phyloP scores from a whole-genome alignment of 768 basidiomycete species.

The Naganishia vaughanmartiniae region DNA sequence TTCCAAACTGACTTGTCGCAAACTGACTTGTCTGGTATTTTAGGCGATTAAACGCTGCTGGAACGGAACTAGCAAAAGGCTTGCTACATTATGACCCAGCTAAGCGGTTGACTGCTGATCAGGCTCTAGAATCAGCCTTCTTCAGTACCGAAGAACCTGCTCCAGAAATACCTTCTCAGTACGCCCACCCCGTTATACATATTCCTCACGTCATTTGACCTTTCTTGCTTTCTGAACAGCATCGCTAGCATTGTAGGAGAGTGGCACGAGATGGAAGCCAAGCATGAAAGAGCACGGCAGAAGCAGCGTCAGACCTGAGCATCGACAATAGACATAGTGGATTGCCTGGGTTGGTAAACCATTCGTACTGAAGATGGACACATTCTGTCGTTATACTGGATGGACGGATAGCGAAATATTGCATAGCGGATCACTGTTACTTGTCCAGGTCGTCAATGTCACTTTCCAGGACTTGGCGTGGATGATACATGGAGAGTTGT shows the following conservation, averaged over 20 bases:
- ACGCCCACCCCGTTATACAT: conserved; percentile 48
- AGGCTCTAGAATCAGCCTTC: conserved; percentile 67
- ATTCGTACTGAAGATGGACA: too few relatives aligned
- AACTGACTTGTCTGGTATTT: not conserved
- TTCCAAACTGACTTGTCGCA: too few relatives aligned
- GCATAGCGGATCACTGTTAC: too few relatives aligned
- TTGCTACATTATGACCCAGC: conserved; percentile 78
- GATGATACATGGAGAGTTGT: too few relatives aligned
- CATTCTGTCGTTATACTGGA: too few relatives aligned
- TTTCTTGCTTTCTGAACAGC: conserved; percentile 53
- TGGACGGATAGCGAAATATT: too few relatives aligned
- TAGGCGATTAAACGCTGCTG: conserved; percentile 9
- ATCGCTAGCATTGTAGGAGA: conserved; percentile 81
- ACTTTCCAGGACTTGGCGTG: too few relatives aligned
- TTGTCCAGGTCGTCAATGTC: too few relatives aligned
- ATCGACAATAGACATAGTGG: not conserved
- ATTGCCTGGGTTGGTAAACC: not conserved
- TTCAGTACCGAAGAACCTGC: conserved; percentile 76
- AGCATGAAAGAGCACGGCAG: conserved; percentile 66
- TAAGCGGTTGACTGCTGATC: conserved; percentile 63
- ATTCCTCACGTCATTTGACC: not conserved
- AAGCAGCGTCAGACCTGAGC: conserved; percentile 51
- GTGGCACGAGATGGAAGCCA: conserved; percentile 97
- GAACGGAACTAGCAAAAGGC: conserved; percentile 70
- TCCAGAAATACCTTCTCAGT: conserved; percentile 75